Base-by-base conservation (phyloP, 2,329 filamentous ascomycete species). In the Xylaria sp. region DNA sequence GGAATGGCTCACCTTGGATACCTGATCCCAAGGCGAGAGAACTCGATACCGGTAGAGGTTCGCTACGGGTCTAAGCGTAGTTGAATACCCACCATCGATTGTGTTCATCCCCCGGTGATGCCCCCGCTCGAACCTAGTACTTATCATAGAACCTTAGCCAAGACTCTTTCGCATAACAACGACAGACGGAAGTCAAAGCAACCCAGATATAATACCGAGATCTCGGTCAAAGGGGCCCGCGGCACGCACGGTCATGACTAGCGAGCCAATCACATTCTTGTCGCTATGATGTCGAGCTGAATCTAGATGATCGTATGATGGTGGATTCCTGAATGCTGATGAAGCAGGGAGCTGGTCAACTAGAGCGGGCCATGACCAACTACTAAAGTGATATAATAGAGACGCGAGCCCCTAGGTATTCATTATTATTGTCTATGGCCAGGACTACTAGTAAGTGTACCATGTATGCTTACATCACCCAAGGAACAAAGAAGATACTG, bases 231-330 rank as follows among this genome's bases (percentile, higher is more conserved):
- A 56, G 23, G 52, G 52, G 10, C n/a, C 52, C 4, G 52, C 9
- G 52, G 18, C 7, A 36, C 18, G 28, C 12, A 25, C 39, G 39
- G 20, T 12, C 56, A 12, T 31, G 2, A 15, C 23, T 58, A 58
- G 39, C 56, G 56, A 58, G 23, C 56, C 15, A 48, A 58, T 58
- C 56, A 46, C 1, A 23, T 7, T 18, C 8, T 58, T 13, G 13
- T 46, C 15, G 39, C 56, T 58, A 15, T 15, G 56, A 58, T 20
- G 23, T 18, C 6, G 12, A 20, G 2, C 36, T 28, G 20, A 39
- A 25, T 23, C 39, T 20, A 28, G 23, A 46, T n/a, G 39, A 58
- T 58, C 56, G 56, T 58, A 58, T n/a, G 39, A 58, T 58, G 23
- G 39, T 46, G 39, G 56, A 31, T 58, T 57, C n/a, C 20, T 46